Base-by-base conservation (phyloP, 306 rosid species). In the Oemleria cerasiformis region DNA sequence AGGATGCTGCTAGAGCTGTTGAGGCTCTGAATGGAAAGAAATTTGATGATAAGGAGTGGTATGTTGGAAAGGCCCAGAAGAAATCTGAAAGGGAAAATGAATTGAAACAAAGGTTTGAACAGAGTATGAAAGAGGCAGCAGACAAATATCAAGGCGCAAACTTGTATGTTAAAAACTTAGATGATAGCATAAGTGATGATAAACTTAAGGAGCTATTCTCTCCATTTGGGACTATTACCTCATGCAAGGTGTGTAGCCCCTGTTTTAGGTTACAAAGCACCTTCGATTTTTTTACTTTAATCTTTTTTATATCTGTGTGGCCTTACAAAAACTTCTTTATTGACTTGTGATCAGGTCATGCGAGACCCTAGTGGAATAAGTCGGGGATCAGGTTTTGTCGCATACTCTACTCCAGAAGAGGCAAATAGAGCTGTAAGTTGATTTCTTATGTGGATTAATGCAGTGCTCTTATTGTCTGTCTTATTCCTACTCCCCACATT, bases 321-420 rank as follows among this genome's bases (percentile, higher is more conserved):
- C 48, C 77, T 78, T 51, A 61, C 73, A 23, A 54, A 63, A 23
- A 34, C 45, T 9, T 42, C 21, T 74, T 72, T 53, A 61, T 78
- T 77, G 59, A 66, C 47, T 74, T 55, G 45, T 69, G 81, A 60
- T 71, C 82, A 93, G 98, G 96, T 94, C 65, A 94, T 94, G 98
- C 86, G 85, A 76, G 98, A 94, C 75, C 97, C 97, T n/a, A 94
- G 77, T 65, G 98, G 98, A 77, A 40, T 89, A 13, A 94, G 98
- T 70, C 86, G 96, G 68, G 98, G 98, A 50, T 94, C 98, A 0
- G 98, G 97, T 19, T 94, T 94, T 82, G 97, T 94, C 76, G 97
- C 98, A 68, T 94, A 91, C 76, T 86, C 98, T 3, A 87, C 95
- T 83, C 88, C 97, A 25, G 98, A 94, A 84, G 98, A 94, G 81